Evolutionary conservation across 1,284 basidiomycete genomes (phyloP).

Genomic region (Flammula alnicola): DNA sequence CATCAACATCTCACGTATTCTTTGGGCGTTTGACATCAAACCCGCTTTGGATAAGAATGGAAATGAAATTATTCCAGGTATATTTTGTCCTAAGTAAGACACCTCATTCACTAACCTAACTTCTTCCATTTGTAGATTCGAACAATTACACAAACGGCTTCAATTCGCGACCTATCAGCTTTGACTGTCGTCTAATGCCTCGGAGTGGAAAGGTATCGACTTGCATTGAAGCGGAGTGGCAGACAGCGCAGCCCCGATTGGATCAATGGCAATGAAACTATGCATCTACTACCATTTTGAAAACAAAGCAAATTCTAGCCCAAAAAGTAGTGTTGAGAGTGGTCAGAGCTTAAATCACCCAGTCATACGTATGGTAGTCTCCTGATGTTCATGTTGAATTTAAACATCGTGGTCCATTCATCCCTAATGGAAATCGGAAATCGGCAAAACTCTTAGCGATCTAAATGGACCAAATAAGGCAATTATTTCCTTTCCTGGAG

Average conservation of each 20-base stretch:
- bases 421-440: no score
- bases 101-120: no score
- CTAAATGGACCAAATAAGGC: no score
- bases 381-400: no score
- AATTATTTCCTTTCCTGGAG: no score
- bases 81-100: background rate
- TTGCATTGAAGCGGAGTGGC: slow-evolving; percentile 28
- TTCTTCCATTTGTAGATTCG: slow-evolving; percentile 31
- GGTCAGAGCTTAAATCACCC: no score
- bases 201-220: slow-evolving; percentile 28
- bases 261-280: slow-evolving; percentile 21
- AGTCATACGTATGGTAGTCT: no score
- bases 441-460: no score
- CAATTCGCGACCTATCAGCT: slow-evolving; percentile 49
- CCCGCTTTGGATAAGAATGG: slow-evolving; percentile 31
- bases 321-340: no score
- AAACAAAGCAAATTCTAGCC: no score
- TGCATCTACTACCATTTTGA: no score
- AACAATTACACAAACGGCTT: slow-evolving; percentile 49
- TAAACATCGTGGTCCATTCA: no score
- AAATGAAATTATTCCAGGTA: slow-evolving; percentile 29
- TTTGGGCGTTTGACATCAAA: slow-evolving; percentile 48
- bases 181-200: slow-evolving; percentile 41
- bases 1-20: slow-evolving; percentile 45
- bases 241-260: slow-evolving; percentile 18